Base-by-base conservation (phyloP, 108 stramenopile genomes). In the Licmophora abbreviata region DNA sequence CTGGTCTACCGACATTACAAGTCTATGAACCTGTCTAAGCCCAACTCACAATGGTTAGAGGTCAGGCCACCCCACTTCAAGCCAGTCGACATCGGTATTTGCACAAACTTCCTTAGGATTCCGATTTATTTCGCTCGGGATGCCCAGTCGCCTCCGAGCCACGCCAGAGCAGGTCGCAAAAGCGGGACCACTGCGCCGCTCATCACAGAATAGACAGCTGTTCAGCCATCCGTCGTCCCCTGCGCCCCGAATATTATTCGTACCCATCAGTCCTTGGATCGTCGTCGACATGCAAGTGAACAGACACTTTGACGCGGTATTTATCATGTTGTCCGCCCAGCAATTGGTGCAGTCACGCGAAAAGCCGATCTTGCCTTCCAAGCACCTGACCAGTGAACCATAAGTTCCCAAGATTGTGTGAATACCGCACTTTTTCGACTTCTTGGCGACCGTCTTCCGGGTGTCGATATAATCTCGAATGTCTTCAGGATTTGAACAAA, bases 311-410 rank as follows among this genome's bases (percentile, higher is more conserved):
- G 32, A 30, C 14, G 47, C 27, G 8, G 33, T 43, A 35, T 40
- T 51, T 25, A 53, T 56, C 46, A 73, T 63, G 34, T 73, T 73
- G 11, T 73, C 71, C 1, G 50, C 60, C 71, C 71, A 73, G 21
- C 61, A 63, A 3, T 37, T 36, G 21, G 44, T 63, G 34, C 71
- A 73, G 34, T 32, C 60, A 0, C 47, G 40, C 1, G 61, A 61
- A 34, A 73, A 73, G 11, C 66, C 66, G 15, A 73, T 63, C n/a
- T 45, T 32, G 26, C 51, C 65, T 18, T 73, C 50, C 28, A 73
- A 21, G 47, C 71, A 73, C 11, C 38, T 49, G 4, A 31, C 29
- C 20, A 59, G 38, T 15, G 58, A 50, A 4, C 53, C 58, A 29
- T 58, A 56, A 9, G 14, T 28, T 6, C 57, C 57, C 24, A 66